Evolutionary conservation across 805 yeast species (phyloP), one percentile per base, ranked within the genome.

Genomic region (Ogataea nitratoaversa): DNA sequence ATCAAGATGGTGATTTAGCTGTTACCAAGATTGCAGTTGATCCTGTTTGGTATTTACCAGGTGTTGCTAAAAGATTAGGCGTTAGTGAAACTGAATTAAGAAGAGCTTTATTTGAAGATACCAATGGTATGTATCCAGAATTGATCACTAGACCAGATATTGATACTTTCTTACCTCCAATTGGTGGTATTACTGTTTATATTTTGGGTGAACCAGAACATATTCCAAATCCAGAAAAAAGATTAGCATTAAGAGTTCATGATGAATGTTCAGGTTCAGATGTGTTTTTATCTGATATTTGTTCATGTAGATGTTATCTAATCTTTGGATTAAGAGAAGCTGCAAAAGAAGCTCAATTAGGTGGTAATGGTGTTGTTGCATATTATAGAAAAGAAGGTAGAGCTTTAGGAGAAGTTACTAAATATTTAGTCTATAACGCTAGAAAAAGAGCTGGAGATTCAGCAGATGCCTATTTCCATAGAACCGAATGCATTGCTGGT

Each of bases 211-310:
- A 79, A 47, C 81, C 82, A 28, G 70, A 65, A 19, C 56, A 70
- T 46, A 63, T 79, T 29, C 67, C 82, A 13, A 75, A 77, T 48
- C 74, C 78, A 27, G 59, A 62, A 30, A 69, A 66, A 53, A 68
- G 67, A 45, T 62, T 79, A 39, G 80, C 84, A 4, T 59, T 79
- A 42, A 72, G 86, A 59, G 67, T 79, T 29, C 85, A 79, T 50
- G 86, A 79, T 57, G 84, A 79, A 54, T 79, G 86, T 59, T 79
- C 80, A 37, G 84, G 85, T 20, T 76, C 83, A 13, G 85, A 79
- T 54, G 86, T 79, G 28, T 79, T 79, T 57, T 78, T 83, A 23
- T 72, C 80, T 9, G 85, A 79, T 53, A 78, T 79, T 32, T 79
- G 86, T 57, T 79, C 85, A 3, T 79, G 86, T 54, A 72, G 85